Evolutionary conservation across 306 rosid genomes (phyloP).

Genomic region (Morella rubra): DNA sequence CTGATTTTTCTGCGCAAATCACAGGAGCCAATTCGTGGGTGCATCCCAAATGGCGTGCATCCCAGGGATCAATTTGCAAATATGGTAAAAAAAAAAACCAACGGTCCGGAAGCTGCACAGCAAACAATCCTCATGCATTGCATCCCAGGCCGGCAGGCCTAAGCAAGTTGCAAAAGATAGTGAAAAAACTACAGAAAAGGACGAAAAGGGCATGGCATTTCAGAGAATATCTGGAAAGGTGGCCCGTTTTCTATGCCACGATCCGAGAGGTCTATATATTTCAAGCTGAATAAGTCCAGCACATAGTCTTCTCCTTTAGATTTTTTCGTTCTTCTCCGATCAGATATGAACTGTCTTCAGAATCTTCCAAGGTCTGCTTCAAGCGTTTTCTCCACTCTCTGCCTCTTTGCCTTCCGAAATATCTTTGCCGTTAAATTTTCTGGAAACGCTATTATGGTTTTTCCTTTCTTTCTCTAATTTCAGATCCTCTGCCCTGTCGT

Average conservation of each 20-base stretch:
- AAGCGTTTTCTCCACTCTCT: neutral
- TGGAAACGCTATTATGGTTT: neutral
- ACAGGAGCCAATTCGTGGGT: too few species aligned
- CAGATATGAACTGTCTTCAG: conserved; percentile 67
- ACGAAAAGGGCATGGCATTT: conserved; percentile 9
- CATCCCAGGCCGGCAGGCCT: neutral
- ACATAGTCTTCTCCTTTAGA: neutral
- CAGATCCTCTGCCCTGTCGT: conserved; percentile 58
- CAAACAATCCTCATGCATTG: too few species aligned
- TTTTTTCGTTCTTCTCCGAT: neutral
- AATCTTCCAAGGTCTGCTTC: conserved; percentile 51
- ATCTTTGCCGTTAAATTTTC: neutral
- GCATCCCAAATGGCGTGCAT: too few species aligned
- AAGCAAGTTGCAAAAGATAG: too few species aligned
- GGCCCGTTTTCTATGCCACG: neutral
- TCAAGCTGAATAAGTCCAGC: too few species aligned
- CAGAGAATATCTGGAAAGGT: conserved; percentile 8
- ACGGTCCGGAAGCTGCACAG: too few species aligned
- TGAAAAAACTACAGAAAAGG: neutral
- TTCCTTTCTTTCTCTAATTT: conserved; percentile 7
- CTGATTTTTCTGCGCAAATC: too few species aligned
- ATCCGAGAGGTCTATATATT: neutral
- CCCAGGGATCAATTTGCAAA: too few species aligned
- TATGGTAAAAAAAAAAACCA: too few species aligned
- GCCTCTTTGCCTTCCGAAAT: neutral